A percentile compares a stretch with the other conserved stretches of the same genome.
phyloP scores from a whole-genome alignment of 2,329 filamentous ascomycete species.

The Fusarium agapanthi region DNA sequence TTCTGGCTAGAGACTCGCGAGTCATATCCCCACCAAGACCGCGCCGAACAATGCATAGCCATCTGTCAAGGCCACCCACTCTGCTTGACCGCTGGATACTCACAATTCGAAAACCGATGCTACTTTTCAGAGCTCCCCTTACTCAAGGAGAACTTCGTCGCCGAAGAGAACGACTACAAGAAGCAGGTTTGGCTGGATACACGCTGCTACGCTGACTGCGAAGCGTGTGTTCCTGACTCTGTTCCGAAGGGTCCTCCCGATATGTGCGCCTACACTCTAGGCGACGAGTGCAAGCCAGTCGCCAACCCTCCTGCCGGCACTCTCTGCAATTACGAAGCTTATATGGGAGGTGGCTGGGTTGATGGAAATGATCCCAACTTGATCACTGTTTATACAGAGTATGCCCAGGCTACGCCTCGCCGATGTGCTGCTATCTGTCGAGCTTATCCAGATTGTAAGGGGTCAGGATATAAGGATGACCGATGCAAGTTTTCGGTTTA shows the following conservation, averaged over 20 bases:
- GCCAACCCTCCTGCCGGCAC: neutral
- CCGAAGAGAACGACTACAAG: neutral
- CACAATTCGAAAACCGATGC: neutral
- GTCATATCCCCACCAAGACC: neutral
- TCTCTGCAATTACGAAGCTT: neutral
- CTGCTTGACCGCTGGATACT: neutral
- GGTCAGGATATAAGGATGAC: slow-evolving; percentile 5
- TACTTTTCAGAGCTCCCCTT: neutral
- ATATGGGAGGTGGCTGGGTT: neutral
- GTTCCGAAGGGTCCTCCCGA: neutral
- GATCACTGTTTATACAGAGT: neutral
- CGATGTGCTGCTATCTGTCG: slow-evolving; percentile 11
- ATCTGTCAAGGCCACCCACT: neutral
- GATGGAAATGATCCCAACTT: neutral
- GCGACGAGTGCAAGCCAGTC: neutral
- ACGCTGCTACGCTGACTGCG: neutral
- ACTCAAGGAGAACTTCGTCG: neutral
- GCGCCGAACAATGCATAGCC: neutral
- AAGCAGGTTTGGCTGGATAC: neutral
- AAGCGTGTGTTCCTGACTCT: neutral
- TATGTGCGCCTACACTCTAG: neutral
- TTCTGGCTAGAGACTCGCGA: neutral
- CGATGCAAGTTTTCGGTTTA: neutral
- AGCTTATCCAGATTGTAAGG: neutral
- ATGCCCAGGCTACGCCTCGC: neutral